phyloP scores from a whole-genome alignment of 768 basidiomycete species.

The Pleurotus sapidus region DNA sequence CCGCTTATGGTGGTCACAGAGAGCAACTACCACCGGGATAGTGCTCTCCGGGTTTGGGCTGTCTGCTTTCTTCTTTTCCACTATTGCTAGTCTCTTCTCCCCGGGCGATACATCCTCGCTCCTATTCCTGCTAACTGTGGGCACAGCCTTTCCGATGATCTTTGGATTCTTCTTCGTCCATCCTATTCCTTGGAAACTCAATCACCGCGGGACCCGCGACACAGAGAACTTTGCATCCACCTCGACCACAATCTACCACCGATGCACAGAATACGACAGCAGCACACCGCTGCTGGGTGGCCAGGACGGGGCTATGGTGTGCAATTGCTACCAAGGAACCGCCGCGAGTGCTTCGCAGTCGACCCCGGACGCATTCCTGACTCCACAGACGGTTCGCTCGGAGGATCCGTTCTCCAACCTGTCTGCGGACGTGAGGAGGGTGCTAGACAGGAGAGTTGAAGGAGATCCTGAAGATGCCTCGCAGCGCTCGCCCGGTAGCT shows the following conservation, averaged over 20 bases:
- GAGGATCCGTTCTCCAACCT: conserved; percentile 2
- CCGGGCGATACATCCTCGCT: conserved; percentile 80
- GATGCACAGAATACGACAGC: conserved; percentile 7
- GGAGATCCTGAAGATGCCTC: not conserved
- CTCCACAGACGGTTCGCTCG: not conserved
- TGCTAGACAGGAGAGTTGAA: not conserved
- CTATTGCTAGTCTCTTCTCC: conserved; percentile 66
- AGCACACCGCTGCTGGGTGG: conserved; percentile 4
- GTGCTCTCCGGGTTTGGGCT: conserved; percentile 89
- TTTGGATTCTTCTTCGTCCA: conserved; percentile 73
- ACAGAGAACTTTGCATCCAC: conserved; percentile 16
- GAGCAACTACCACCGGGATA: conserved; percentile 74
- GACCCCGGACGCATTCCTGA: not conserved
- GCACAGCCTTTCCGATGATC: conserved; percentile 77
- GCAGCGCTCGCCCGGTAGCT: not conserved
- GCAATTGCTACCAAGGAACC: not conserved
- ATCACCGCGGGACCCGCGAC: conserved; percentile 21
- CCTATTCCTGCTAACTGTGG: conserved; percentile 69
- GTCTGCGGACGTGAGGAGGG: not conserved
- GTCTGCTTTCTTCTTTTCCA: conserved; percentile 90
- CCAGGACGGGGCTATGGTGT: not conserved
- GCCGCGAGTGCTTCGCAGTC: not conserved
- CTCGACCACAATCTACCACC: not conserved
- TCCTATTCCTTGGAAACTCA: conserved; percentile 56
- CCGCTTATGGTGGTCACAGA: conserved; percentile 21